These are phyloP conservation scores for Cutaneotrichosporon dermatis DNA, from an alignment of 1,284 basidiomycete genomes.

Conservation along the genomic window DNA sequence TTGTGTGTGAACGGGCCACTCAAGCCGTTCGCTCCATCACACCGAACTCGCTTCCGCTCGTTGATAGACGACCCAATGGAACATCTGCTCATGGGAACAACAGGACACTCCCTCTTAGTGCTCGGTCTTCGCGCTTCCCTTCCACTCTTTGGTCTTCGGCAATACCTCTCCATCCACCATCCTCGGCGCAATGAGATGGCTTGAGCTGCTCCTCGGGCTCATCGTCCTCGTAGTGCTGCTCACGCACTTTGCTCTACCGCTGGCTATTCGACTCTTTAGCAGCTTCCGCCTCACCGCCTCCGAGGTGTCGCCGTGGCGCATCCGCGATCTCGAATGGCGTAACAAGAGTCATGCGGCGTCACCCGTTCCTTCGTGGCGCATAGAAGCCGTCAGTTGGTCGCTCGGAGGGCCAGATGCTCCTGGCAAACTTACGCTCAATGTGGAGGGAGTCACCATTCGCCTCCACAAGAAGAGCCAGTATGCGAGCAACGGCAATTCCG, in stretches of 20 bases:
- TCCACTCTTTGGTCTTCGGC: neutral
- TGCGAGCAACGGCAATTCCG: too few species aligned
- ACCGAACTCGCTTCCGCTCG: too few species aligned
- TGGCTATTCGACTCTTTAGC: slow-evolving; percentile 13
- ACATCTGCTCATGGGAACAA: too few species aligned
- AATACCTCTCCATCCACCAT: neutral
- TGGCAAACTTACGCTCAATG: slow-evolving; percentile 30
- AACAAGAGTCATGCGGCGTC: slow-evolving; percentile 11
- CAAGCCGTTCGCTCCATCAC: too few species aligned
- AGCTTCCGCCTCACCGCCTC: slow-evolving; percentile 21
- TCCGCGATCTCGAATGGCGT: slow-evolving; percentile 41
- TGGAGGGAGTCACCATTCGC: slow-evolving; percentile 36
- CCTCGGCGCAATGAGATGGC: slow-evolving; percentile 9
- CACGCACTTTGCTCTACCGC: slow-evolving; percentile 22
- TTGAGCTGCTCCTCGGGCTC: slow-evolving; percentile 9
- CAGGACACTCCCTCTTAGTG: neutral
- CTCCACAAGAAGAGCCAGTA: slow-evolving; percentile 10
- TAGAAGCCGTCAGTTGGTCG: slow-evolving; percentile 35
- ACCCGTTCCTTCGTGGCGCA: slow-evolving; percentile 26
- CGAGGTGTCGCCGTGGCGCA: slow-evolving; percentile 21
- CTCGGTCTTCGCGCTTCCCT: neutral
- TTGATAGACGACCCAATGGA: too few species aligned
- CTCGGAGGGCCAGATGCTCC: slow-evolving; percentile 29
- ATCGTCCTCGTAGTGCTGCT: slow-evolving; percentile 12
- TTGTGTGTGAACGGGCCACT: too few species aligned